Base-by-base conservation (phyloP, 2,329 filamentous ascomycete genomes). In the Chaetomium sp. region DNA sequence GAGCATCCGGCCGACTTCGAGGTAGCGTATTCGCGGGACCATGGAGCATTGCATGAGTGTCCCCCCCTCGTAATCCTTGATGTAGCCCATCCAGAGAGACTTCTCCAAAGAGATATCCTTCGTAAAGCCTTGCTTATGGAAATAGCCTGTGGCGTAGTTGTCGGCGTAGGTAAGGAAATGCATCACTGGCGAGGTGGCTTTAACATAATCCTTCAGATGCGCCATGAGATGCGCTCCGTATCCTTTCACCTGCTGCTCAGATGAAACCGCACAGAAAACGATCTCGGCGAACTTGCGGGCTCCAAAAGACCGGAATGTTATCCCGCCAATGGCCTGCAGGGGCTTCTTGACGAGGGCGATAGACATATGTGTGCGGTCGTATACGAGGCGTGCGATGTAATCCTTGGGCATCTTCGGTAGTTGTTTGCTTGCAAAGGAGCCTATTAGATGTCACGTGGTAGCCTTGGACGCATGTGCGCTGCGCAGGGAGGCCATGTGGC, bases 41-140 rank as follows among this genome's bases (percentile, higher is more conserved):
- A 99, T 98, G 57, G 90, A 92, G 74, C 95, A 99, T 79, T 98
- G 95, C 95, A 99, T 99, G 65, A 98, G 96, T 0, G 95, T 98
- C 62, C 95, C 95, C 61, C 95, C 95, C 78, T 98, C 94, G 75
- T 98, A 99, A 75, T 99, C 95, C 76, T 99, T 99, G 81, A 99
- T 99, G 73, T 97, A 98, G 1, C 95, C 95, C 94, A 98, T 98
- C 95, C 95, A 98, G 5, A 92, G 87, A 2, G 89, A 87, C 72
- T 89, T 90, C 63, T 95, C 91, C 0, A 98, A 85, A 0, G 92
- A 96, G 70, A 98, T 97, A 72, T 99, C 94, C 75, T 98, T 98
- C 2, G 95, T 97, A 74, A 98, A 99, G 0, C 95, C 95, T 76
- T 98, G 95, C 75, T 98, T 99, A 77, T 97, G 96, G 78, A 99